Percentiles rank a stretch among this genome's conserved stretches.
Evolutionary conservation across 352 stramenopile genomes (phyloP).

Genomic region (Pseudoperonospora humuli): DNA sequence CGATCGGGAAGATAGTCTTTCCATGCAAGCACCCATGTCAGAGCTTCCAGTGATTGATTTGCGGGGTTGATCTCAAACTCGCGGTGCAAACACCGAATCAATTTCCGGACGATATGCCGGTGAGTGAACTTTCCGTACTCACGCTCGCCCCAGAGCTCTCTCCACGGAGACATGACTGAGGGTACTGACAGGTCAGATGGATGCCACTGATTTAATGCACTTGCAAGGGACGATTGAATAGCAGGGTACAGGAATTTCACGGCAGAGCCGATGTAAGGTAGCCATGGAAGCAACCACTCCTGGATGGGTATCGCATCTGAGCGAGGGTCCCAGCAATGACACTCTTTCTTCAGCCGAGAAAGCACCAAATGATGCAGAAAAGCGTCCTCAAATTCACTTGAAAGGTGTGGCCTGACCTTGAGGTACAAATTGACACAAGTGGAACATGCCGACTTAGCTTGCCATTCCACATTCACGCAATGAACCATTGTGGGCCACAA

Average conservation of each 20-base stretch:
- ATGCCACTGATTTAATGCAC: slow-evolving; percentile 71
- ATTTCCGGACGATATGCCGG: slow-evolving; percentile 64
- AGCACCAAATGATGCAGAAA: slow-evolving; percentile 64
- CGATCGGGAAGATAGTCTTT: slow-evolving; percentile 50
- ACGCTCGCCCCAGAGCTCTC: slow-evolving; percentile 59
- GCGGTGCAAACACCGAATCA: slow-evolving; percentile 69
- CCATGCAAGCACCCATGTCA: slow-evolving; percentile 77
- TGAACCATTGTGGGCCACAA: slow-evolving; percentile 64
- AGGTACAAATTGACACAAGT: slow-evolving; percentile 39
- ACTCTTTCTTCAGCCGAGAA: slow-evolving; percentile 62
- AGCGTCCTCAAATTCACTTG: slow-evolving; percentile 34
- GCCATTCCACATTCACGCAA: slow-evolving; percentile 62
- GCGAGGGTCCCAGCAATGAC: slow-evolving; percentile 47
- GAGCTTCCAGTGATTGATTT: slow-evolving; percentile 53
- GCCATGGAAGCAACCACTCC: slow-evolving; percentile 75
- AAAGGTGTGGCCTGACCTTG: slow-evolving; percentile 46
- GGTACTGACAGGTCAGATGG: slow-evolving; percentile 64
- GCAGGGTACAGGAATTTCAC: slow-evolving; percentile 58
- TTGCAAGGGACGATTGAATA: slow-evolving; percentile 54
- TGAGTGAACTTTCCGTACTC: slow-evolving; percentile 83
- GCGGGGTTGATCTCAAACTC: slow-evolving; percentile 75
- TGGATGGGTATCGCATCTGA: slow-evolving; percentile 50
- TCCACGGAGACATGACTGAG: slow-evolving; percentile 59
- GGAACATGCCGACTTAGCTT: slow-evolving; percentile 27
- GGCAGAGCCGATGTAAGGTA: slow-evolving; percentile 29